These are phyloP conservation scores for Trifolium dubium DNA, from an alignment of 306 rosid species.

Conservation along the genomic window DNA sequence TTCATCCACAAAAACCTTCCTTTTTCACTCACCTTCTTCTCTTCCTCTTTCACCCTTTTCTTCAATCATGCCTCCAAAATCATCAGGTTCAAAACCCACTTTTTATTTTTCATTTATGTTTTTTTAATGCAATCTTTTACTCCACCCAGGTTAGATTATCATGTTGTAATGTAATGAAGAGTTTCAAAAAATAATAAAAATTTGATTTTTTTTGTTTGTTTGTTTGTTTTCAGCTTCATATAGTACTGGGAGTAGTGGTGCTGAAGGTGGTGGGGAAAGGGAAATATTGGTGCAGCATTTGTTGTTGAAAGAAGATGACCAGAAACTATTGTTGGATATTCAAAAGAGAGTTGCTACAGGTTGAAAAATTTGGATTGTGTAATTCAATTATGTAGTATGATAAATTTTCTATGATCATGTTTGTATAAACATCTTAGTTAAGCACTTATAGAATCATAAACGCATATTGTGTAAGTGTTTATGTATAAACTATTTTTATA, in stretches of 20 bases:
- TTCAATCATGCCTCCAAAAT: constrained; percentile 27
- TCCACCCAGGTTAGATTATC: background rate
- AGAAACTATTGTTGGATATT: constrained; percentile 71
- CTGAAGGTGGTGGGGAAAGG: constrained; percentile 52
- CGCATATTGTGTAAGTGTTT: background rate
- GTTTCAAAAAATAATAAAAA: constrained; percentile 12
- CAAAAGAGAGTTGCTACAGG: constrained; percentile 71
- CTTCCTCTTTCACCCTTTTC: constrained; percentile 39
- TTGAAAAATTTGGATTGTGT: constrained; percentile 35
- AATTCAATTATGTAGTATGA: background rate
- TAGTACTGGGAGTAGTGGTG: constrained; percentile 55
- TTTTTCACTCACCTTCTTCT: constrained; percentile 31
- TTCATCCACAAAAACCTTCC: constrained; percentile 43
- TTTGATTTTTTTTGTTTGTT: background rate
- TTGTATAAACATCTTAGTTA: background rate
- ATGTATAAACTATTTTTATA: background rate
- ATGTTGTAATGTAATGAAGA: background rate
- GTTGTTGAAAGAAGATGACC: constrained; percentile 81
- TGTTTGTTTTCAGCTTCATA: constrained; percentile 58
- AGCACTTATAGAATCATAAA: too few species aligned
- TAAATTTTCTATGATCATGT: background rate
- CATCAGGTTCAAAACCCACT: constrained; percentile 49
- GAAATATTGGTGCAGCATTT: constrained; percentile 93
- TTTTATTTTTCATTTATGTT: background rate
- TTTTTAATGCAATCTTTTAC: background rate